A percentile compares a stretch with the other conserved stretches of the same genome.
These are phyloP conservation scores for Colletotrichum sp. DNA, from an alignment of 2,329 filamentous ascomycete genomes.

Conservation along the genomic window DNA sequence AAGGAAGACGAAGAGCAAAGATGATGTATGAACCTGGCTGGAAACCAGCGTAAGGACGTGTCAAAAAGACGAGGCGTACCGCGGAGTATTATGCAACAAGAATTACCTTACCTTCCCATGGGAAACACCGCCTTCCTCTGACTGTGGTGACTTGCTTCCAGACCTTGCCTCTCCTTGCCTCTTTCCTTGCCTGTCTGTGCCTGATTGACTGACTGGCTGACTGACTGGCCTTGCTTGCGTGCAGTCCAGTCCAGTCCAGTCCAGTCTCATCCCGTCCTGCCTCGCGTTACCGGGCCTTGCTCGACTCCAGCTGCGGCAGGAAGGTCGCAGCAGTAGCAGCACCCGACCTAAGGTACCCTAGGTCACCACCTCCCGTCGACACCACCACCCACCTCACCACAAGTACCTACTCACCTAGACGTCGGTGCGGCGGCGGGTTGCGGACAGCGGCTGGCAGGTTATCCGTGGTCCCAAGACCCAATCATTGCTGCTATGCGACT, in stretches of 20 bases:
- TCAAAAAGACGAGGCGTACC: constrained; percentile 15
- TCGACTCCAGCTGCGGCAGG: neutral
- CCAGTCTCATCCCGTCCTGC: neutral
- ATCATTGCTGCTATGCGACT: neutral
- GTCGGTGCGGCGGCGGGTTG: neutral
- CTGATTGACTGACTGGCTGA: neutral
- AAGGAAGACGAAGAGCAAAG: neutral
- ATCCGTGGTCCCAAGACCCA: neutral
- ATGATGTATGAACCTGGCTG: constrained; percentile 12
- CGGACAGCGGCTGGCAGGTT: neutral
- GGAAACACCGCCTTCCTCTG: constrained; percentile 8
- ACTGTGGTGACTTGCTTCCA: neutral
- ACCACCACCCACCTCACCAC: neutral
- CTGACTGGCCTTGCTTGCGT: neutral
- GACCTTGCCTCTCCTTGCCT: neutral
- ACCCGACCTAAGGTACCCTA: neutral
- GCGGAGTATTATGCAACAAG: constrained; percentile 16
- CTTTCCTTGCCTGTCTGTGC: neutral
- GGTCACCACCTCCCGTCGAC: neutral
- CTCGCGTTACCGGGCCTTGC: neutral
- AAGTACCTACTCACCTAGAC: neutral
- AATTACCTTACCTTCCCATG: neutral
- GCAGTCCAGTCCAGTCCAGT: neutral
- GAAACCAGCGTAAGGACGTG: constrained; percentile 3
- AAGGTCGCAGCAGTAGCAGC: neutral